phyloP scores from a whole-genome alignment of 306 rosid species.

The Acacia melanoxylon region DNA sequence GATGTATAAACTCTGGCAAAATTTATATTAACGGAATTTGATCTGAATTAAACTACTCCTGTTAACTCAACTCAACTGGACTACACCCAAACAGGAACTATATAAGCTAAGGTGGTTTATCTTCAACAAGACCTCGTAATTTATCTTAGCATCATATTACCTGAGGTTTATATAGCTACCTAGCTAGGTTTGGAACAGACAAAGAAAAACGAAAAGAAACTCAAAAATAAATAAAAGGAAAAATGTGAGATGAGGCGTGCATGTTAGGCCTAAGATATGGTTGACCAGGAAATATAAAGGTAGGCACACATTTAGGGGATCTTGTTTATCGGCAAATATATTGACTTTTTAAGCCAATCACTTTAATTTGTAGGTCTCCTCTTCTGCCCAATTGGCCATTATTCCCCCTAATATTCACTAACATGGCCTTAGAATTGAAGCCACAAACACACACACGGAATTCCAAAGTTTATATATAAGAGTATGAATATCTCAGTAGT shows the following conservation, averaged over 20 bases:
- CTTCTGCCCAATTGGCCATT: not conserved
- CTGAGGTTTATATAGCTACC: not conserved
- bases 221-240: not conserved
- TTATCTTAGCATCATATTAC: not conserved
- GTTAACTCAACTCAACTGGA: not conserved
- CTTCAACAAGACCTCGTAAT: not conserved
- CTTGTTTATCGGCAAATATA: conserved; percentile 40
- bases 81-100: not conserved
- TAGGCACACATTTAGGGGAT: conserved; percentile 36
- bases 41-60: not conserved
- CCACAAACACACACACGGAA: not conserved
- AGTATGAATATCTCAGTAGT: too few species aligned
- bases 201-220: not conserved
- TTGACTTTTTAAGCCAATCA: not conserved
- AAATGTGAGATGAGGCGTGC: not conserved
- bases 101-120: not conserved
- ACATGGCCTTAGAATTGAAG: not conserved
- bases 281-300: conserved; percentile 3
- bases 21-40: not conserved
- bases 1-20: not conserved
- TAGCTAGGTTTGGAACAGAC: not conserved
- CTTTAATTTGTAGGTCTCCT: not conserved
- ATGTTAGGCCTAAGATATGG: conserved; percentile 10
- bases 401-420: not conserved
- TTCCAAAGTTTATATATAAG: too few species aligned